Conservation (phyloP, 1,284 basidiomycete genomes). For the Rhodofomes roseus region DNA sequence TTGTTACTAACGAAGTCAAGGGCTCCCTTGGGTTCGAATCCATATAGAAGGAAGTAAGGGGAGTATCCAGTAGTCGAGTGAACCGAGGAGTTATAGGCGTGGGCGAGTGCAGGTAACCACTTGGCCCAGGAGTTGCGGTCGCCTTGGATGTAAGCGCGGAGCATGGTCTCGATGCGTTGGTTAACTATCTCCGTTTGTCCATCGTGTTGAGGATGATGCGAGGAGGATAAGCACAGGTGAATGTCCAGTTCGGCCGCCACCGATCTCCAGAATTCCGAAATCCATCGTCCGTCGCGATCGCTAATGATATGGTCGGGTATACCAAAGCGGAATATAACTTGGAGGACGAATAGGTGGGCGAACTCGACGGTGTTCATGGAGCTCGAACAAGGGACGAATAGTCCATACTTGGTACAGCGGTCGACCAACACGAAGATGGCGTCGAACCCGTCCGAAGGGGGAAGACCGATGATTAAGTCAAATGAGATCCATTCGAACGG, state of each 20-base stretch:
- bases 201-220: conserved; percentile 19
- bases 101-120: neutral
- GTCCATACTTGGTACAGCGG: conserved; percentile 35
- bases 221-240: conserved; percentile 11
- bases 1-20: neutral
- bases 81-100: neutral
- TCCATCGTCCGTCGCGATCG: no score
- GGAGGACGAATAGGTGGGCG: conserved; percentile 22
- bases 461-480: conserved; percentile 33
- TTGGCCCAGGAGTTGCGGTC: neutral
- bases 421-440: conserved; percentile 22
- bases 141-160: conserved; percentile 8
- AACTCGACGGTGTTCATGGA: no score
- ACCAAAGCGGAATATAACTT: conserved; percentile 12
- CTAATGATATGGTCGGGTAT: conserved; percentile 15
- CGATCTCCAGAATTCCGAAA: conserved; percentile 11
- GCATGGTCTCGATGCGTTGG: conserved; percentile 13
- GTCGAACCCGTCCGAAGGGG: conserved; percentile 28
- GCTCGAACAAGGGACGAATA: no score
- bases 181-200: conserved; percentile 20
- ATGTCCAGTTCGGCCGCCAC: conserved; percentile 6
- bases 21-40: conserved; percentile 1
- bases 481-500: no score
- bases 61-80: neutral
- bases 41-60: neutral